A percentile compares a stretch with the other conserved stretches of the same genome.
These are phyloP conservation scores for Mycena floridula DNA, from an alignment of 768 basidiomycete species.

Conservation along the genomic window DNA sequence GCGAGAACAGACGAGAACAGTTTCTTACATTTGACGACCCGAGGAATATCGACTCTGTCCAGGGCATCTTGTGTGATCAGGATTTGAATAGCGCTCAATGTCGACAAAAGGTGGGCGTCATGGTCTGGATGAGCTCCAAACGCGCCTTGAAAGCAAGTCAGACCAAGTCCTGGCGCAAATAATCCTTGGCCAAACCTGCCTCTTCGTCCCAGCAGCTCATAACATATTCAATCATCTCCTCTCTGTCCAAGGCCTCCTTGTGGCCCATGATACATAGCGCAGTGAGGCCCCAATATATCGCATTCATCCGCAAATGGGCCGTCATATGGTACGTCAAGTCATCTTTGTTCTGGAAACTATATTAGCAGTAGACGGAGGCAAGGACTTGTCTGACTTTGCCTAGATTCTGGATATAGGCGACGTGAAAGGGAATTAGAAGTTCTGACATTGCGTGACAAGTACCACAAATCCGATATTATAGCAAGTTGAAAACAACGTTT, in stretches of 20 bases:
- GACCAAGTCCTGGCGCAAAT: neutral
- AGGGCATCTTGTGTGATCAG: constrained; percentile 80
- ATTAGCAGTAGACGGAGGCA: neutral
- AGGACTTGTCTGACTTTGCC: constrained; percentile 46
- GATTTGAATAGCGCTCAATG: constrained; percentile 90
- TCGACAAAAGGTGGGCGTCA: constrained; percentile 84
- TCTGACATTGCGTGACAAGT: neutral
- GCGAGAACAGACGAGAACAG: neutral
- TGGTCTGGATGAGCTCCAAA: constrained; percentile 93
- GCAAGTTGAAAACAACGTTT: neutral
- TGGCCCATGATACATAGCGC: constrained; percentile 79
- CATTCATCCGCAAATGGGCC: constrained; percentile 90
- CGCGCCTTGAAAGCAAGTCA: constrained; percentile 47
- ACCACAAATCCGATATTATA: neutral
- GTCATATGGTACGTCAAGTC: constrained; percentile 88
- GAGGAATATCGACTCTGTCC: constrained; percentile 60
- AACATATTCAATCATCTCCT: constrained; percentile 85
- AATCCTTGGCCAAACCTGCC: constrained; percentile 43
- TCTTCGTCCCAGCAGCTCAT: constrained; percentile 95
- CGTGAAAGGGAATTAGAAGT: constrained; percentile 51
- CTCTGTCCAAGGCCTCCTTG: constrained; percentile 70
- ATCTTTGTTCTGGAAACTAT: constrained; percentile 56
- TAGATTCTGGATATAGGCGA: constrained; percentile 70
- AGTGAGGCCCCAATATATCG: constrained; percentile 93
- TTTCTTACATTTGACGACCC: constrained; percentile 67